These are phyloP conservation scores for Knufia fluminis DNA, from an alignment of 2,329 filamentous ascomycete genomes.

Conservation along the genomic window DNA sequence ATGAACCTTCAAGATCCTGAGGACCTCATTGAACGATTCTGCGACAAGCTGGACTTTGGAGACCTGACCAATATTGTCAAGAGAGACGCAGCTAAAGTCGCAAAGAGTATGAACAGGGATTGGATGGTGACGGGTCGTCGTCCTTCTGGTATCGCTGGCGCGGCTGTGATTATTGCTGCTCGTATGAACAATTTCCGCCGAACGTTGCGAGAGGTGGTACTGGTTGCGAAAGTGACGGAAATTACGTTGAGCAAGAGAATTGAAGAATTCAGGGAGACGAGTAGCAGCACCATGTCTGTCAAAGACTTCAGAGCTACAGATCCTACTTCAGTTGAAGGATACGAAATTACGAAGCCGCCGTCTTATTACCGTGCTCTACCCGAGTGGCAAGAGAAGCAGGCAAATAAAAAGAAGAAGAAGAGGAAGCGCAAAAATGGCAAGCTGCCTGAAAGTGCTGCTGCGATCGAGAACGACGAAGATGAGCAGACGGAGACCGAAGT, in stretches of 20 bases:
- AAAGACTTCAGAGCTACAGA: constrained; percentile 60
- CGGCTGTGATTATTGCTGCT: constrained; percentile 86
- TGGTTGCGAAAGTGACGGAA: constrained; percentile 93
- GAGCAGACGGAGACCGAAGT: constrained; percentile 33
- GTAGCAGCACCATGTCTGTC: constrained; percentile 75
- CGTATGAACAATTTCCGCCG: constrained; percentile 97
- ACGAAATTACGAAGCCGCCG: constrained; percentile 55
- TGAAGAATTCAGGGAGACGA: constrained; percentile 82
- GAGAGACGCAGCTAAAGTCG: constrained; percentile 75
- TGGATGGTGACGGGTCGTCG: constrained; percentile 95
- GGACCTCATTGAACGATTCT: constrained; percentile 84
- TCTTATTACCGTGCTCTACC: constrained; percentile 55
- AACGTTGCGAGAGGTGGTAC: constrained; percentile 90
- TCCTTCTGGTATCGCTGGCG: constrained; percentile 87
- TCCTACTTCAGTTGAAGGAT: constrained; percentile 41
- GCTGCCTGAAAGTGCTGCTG: constrained; percentile 24
- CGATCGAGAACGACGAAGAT: constrained; percentile 11
- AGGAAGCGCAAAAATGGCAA: constrained; percentile 25
- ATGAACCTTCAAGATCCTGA: constrained; percentile 66
- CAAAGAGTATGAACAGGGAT: constrained; percentile 88
- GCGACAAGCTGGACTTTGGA: constrained; percentile 83
- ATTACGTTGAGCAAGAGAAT: constrained; percentile 85
- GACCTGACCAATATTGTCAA: constrained; percentile 66
- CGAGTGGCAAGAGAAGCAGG: constrained; percentile 12
- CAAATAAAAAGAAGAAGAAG: constrained; percentile 42